Base-by-base conservation (phyloP, 495 filamentous ascomycete genomes). In the Parachaetomium inaequale region DNA sequence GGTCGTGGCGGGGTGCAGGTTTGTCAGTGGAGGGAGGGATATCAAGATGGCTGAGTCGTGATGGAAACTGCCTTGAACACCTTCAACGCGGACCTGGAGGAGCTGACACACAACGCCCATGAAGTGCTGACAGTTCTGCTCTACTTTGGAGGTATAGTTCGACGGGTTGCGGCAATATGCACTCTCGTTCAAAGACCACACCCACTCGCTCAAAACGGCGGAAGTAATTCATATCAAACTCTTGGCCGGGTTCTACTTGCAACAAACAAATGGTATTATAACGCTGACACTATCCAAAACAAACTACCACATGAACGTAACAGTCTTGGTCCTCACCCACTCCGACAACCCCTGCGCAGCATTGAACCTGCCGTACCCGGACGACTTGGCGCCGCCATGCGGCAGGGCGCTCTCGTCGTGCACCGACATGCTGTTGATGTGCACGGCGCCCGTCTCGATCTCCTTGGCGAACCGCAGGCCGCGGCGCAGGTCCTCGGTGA, bases 401-500 rank as follows among this genome's bases (percentile, higher is more conserved):
- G 92, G 90, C 59, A 96, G 70, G 21, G 77, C 78, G 14, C 84
- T 74, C 75, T 96, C 92, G 63, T 97, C 93, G 69, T 96, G 91
- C 1, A 96, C 81, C 3, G 86, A 90, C 84, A 92, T 86, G 36
- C 78, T 81, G 72, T 97, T 97, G 69, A 96, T 93, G 71, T 96
- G 92, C 29, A 97, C 89, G 26, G 88, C 88, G 28, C 93, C 93
- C 12, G 88, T 87, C 75, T 93, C 85, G 46, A 96, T 84, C 69
- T 84, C 78, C 70, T 82, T 87, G 50, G 92, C 85, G 32, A 96
- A 78, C 52, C 87, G 82, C 67, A 96, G 83, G 15, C 87, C 92
- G 66, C 82, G 74, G 56, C 88, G 86, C 62, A 94, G 69, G 66
- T 96, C 83, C 71, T 85, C 85, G 3, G 92, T 95, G 73, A 96